Conservation (phyloP, 1,284 basidiomycete species). For the Chalciporus sp. region DNA sequence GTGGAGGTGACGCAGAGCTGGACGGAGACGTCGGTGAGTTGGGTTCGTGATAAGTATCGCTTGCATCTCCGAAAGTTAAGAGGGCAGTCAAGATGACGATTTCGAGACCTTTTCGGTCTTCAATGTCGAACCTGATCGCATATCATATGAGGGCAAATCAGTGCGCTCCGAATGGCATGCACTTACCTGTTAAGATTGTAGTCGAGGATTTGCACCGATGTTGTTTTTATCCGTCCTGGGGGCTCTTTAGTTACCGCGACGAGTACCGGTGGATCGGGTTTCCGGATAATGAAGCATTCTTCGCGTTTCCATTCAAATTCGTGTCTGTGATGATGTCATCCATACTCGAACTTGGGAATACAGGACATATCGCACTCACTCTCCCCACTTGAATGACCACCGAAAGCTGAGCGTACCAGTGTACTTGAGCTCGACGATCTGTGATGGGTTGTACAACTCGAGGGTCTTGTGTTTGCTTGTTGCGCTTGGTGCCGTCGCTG, state of each 20-base stretch:
- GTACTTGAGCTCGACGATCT: conserved; percentile 68
- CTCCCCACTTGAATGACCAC: conserved; percentile 82
- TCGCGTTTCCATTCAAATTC: conserved; percentile 84
- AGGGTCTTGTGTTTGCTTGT: conserved; percentile 73
- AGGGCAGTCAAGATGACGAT: conserved; percentile 77
- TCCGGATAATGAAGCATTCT: conserved; percentile 78
- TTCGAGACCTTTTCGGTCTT: conserved; percentile 82
- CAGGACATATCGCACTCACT: conserved; percentile 50
- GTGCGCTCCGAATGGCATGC: neutral
- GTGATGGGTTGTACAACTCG: conserved; percentile 75
- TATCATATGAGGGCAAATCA: neutral
- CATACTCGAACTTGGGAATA: neutral
- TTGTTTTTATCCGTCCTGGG: conserved; percentile 62
- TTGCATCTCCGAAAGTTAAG: conserved; percentile 74
- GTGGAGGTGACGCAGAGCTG: conserved; percentile 13
- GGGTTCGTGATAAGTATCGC: conserved; percentile 54
- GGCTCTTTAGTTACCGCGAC: conserved; percentile 80
- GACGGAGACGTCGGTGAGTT: conserved; percentile 11
- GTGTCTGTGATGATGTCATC: conserved; percentile 47
- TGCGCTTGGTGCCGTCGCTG: conserved; percentile 61
- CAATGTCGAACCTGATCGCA: conserved; percentile 70
- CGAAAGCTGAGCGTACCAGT: conserved; percentile 74
- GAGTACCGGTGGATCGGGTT: conserved; percentile 82
- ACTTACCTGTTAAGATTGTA: conserved; percentile 77
- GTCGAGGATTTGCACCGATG: conserved; percentile 79